Percentiles rank a stretch among this genome's conserved stretches.
phyloP scores from a whole-genome alignment of 2,329 filamentous ascomycete genomes.

The Sporothrix schenckii region DNA sequence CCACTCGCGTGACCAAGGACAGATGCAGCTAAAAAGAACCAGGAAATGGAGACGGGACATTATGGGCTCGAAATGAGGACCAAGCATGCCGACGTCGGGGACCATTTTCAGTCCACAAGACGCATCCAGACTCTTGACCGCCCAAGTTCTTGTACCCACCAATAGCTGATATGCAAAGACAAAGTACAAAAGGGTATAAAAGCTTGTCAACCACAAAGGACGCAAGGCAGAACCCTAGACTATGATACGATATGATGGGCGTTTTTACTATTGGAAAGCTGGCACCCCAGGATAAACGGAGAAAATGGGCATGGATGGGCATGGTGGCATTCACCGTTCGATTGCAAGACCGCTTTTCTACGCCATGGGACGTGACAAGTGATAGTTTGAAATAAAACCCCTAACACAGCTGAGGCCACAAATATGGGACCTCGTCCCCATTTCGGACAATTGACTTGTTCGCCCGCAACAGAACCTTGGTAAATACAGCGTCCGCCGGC shows the following conservation, averaged over 20 bases:
- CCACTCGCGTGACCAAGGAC: background rate
- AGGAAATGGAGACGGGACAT: background rate
- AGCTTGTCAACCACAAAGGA: background rate
- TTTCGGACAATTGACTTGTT: background rate
- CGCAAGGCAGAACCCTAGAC: background rate
- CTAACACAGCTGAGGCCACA: conserved; percentile 2
- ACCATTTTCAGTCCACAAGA: background rate
- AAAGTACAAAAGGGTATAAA: background rate
- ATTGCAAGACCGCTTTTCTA: background rate
- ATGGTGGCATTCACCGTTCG: background rate
- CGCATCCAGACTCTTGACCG: background rate
- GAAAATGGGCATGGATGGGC: background rate
- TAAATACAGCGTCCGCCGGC: conserved; percentile 1
- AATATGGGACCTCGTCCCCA: background rate
- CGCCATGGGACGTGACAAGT: background rate
- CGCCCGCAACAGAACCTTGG: background rate
- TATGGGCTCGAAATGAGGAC: too few relatives aligned
- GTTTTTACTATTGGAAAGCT: background rate
- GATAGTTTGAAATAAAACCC: too few relatives aligned
- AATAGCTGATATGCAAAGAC: too few relatives aligned
- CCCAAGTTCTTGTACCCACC: too few relatives aligned
- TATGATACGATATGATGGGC: background rate
- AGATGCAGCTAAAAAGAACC: conserved; percentile 1
- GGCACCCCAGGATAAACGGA: background rate
- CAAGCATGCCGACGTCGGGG: conserved; percentile 28